Evolutionary conservation across 163 green algal genomes (phyloP).

Genomic region (Trebouxiophyceae sp.): DNA sequence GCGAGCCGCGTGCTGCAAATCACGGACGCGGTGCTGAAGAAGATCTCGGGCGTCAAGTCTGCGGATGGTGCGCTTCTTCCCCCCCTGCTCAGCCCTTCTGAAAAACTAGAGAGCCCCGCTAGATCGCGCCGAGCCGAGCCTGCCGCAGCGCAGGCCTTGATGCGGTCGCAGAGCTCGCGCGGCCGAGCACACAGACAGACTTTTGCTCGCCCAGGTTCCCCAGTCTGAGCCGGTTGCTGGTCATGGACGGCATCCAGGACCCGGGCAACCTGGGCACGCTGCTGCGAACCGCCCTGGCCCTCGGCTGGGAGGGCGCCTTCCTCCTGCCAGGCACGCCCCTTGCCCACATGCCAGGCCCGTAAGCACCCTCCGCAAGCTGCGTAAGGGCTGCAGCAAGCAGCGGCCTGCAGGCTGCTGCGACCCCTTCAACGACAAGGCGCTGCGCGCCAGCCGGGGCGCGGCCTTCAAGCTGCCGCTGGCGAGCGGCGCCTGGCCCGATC

Average conservation of each 20-base stretch:
- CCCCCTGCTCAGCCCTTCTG: too few species aligned
- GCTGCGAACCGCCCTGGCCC: constrained; percentile 73
- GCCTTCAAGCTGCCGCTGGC: constrained; percentile 55
- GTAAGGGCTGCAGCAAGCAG: not conserved
- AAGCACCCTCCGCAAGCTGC: not conserved
- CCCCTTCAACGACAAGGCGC: constrained; percentile 77
- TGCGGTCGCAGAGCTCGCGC: too few species aligned
- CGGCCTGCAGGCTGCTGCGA: constrained; percentile 55
- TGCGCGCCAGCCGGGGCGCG: constrained; percentile 59
- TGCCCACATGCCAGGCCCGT: too few species aligned
- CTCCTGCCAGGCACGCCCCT: constrained; percentile 54
- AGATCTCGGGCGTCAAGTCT: too few species aligned
- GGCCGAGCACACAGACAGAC: too few species aligned
- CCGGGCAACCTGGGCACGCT: constrained; percentile 76
- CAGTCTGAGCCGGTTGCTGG: constrained; percentile 57
- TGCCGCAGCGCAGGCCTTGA: too few species aligned
- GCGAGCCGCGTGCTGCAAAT: too few species aligned
- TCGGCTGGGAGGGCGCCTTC: constrained; percentile 79
- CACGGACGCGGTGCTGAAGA: too few species aligned
- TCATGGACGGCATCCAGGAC: constrained; percentile 64
- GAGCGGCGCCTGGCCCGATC: constrained; percentile 27
- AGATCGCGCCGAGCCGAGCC: too few species aligned
- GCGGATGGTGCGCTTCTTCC: too few species aligned
- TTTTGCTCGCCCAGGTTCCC: too few species aligned
- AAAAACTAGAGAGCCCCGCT: too few species aligned